phyloP scores from a whole-genome alignment of 371 early-diverging fungal genomes.

The Actinomucor elegans region DNA sequence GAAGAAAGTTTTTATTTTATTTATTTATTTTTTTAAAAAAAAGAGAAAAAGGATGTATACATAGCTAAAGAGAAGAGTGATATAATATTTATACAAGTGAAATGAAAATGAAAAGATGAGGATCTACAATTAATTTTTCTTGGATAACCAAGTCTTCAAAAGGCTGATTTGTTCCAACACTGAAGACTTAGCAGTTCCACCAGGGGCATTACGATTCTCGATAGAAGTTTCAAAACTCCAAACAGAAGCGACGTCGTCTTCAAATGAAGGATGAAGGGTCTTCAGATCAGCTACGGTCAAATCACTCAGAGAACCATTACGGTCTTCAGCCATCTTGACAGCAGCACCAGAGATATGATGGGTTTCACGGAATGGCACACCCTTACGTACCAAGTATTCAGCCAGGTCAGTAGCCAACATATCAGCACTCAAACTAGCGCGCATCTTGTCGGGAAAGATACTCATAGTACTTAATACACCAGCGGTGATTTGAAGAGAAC shows the following conservation, averaged over 20 bases:
- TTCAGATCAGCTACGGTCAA: constrained; percentile 78
- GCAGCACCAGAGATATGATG: constrained; percentile 97
- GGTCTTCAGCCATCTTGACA: constrained; percentile 90
- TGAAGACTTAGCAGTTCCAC: constrained; percentile 84
- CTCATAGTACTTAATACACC: constrained; percentile 88
- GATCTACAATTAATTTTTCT: constrained; percentile 7
- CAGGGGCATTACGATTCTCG: constrained; percentile 83
- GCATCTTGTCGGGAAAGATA: constrained; percentile 77
- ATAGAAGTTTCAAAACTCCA: constrained; percentile 90
- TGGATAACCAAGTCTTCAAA: constrained; percentile 67
- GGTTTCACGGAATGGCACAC: constrained; percentile 97
- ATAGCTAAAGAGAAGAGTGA: neutral
- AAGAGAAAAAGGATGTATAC: constrained; percentile 1
- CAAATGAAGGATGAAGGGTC: constrained; percentile 80
- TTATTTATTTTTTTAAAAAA: constrained; percentile 2
- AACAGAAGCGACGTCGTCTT: constrained; percentile 72
- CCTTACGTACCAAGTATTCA: constrained; percentile 92
- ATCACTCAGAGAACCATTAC: constrained; percentile 64
- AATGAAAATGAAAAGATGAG: too few species aligned
- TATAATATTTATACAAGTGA: neutral
- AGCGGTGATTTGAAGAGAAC: constrained; percentile 87
- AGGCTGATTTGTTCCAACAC: constrained; percentile 78
- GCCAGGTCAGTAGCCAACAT: constrained; percentile 98
- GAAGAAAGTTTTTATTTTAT: neutral
- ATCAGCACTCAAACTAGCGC: constrained; percentile 76